These are phyloP conservation scores for Sonneratia caseolaris DNA, from an alignment of 345 rosid genomes.

Conservation along the genomic window DNA sequence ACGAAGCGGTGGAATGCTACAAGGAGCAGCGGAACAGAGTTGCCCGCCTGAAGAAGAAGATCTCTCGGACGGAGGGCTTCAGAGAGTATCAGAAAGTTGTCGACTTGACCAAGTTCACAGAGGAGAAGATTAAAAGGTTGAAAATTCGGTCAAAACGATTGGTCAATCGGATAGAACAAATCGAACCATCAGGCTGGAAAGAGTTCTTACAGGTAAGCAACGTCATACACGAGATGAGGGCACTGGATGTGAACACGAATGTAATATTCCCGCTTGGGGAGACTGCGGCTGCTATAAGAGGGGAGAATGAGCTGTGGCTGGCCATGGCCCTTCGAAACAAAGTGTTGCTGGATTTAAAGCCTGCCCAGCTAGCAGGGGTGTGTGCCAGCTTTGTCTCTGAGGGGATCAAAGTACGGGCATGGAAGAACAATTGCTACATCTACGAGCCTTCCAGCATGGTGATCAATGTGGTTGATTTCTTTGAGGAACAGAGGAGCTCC, in stretches of 20 bases:
- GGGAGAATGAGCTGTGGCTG: conserved; percentile 95
- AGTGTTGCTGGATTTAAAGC: conserved; percentile 54
- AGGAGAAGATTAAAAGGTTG: conserved; percentile 72
- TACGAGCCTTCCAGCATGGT: conserved; percentile 68
- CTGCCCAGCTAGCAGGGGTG: conserved; percentile 80
- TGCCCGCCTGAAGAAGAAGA: conserved; percentile 73
- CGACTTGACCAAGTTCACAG: conserved; percentile 44
- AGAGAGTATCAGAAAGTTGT: conserved; percentile 74
- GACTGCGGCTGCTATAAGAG: conserved; percentile 91
- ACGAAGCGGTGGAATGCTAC: conserved; percentile 50
- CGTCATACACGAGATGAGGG: conserved; percentile 77
- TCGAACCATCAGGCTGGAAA: conserved; percentile 97
- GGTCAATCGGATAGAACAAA: conserved; percentile 57
- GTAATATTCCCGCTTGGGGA: conserved; percentile 80
- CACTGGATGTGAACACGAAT: conserved; percentile 67
- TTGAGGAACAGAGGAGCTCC: conserved; percentile 61
- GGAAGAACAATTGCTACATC: conserved; percentile 57
- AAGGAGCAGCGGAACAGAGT: conserved; percentile 62
- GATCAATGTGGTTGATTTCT: conserved; percentile 27
- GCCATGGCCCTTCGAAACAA: conserved; percentile 76
- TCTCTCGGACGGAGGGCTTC: conserved; percentile 71
- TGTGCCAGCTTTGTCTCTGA: conserved; percentile 74
- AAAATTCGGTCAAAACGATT: conserved; percentile 60
- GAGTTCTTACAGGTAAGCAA: conserved; percentile 79
- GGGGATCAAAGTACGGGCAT: conserved; percentile 76